phyloP scores from a whole-genome alignment of 495 filamentous ascomycete species.

The Thozetella sp. region DNA sequence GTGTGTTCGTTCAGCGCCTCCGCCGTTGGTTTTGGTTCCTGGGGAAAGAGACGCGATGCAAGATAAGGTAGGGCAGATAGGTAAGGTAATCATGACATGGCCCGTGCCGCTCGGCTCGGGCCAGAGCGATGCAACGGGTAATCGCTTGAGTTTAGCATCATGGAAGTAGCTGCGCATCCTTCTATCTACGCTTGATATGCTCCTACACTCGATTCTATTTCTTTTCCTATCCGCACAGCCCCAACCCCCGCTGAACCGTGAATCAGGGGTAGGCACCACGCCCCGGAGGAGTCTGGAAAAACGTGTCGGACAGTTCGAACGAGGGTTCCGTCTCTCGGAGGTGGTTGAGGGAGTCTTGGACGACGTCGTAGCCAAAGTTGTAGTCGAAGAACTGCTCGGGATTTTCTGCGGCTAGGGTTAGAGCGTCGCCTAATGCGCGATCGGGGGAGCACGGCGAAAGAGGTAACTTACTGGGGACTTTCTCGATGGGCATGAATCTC shows the following conservation, averaged over 20 bases:
- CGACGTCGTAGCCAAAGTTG: not conserved
- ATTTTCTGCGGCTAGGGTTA: not conserved
- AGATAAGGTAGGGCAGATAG: too few relatives aligned
- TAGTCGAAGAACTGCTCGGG: not conserved
- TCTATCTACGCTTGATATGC: too few relatives aligned
- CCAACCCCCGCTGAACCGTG: not conserved
- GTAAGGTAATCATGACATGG: too few relatives aligned
- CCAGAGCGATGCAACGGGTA: too few relatives aligned
- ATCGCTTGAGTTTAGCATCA: too few relatives aligned
- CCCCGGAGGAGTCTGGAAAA: not conserved
- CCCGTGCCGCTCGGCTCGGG: too few relatives aligned
- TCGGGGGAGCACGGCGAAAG: not conserved
- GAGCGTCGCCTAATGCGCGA: not conserved
- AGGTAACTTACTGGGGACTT: not conserved
- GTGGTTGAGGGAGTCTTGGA: not conserved
- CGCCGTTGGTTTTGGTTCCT: too few relatives aligned
- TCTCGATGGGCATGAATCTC: constrained; percentile 10
- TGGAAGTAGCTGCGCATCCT: too few relatives aligned
- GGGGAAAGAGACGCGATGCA: too few relatives aligned
- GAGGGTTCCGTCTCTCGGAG: not conserved
- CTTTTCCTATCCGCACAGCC: too few relatives aligned
- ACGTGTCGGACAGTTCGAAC: not conserved
- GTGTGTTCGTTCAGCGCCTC: too few relatives aligned
- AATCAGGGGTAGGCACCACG: not conserved
- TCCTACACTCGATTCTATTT: too few relatives aligned